Conservation (phyloP, 1,284 basidiomycete species). For the Cutaneotrichosporon spelunceum region DNA sequence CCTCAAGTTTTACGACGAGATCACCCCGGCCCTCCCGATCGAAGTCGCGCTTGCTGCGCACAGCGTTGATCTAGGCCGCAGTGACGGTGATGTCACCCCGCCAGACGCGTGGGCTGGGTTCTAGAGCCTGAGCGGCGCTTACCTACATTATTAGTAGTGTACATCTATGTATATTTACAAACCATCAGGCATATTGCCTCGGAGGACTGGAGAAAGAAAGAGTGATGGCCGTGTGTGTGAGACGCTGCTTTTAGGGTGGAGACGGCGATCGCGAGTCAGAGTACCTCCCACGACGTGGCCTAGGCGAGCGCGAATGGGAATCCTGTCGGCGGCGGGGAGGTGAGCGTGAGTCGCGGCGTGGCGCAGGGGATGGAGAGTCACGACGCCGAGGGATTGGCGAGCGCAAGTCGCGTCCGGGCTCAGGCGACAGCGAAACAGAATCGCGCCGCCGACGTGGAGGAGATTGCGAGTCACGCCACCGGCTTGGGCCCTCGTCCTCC, state of each 20-base stretch:
- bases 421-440: background rate
- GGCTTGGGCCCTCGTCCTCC: background rate
- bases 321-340: background rate
- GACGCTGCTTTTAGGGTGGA: too few species aligned
- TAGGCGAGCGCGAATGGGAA: background rate
- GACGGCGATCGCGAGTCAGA: background rate
- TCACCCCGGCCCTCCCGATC: constrained; percentile 54
- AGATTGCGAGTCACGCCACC: background rate
- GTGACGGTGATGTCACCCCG: background rate
- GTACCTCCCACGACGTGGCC: background rate
- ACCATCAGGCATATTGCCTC: background rate
- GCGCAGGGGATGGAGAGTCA: background rate
- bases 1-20: constrained; percentile 67
- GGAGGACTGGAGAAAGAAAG: background rate
- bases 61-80: background rate
- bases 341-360: background rate
- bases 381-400: background rate
- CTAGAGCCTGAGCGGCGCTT: background rate
- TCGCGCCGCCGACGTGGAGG: background rate
- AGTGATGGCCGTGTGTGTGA: too few species aligned
- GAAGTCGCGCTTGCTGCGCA: background rate
- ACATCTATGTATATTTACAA: constrained; percentile 8
- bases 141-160: background rate
- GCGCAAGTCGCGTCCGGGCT: background rate
- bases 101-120: constrained; percentile 7